Percentiles rank a stretch among this genome's conserved stretches.
These are phyloP conservation scores for Chalciporus sphaerocephalus DNA, from an alignment of 768 basidiomycete genomes.

Conservation along the genomic window DNA sequence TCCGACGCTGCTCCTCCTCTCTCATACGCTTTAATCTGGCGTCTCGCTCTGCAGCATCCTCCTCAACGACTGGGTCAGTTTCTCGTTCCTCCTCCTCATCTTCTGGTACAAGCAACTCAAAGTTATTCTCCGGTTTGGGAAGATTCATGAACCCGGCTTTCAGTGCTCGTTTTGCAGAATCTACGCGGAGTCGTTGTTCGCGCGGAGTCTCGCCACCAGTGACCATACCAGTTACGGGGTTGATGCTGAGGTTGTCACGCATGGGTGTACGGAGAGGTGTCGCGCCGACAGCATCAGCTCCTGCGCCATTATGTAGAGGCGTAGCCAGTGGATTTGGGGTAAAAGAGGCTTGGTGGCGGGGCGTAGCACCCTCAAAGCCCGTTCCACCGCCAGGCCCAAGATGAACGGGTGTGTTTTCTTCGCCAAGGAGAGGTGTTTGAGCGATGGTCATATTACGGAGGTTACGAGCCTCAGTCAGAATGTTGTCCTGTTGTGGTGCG, in stretches of 20 bases:
- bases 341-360: slow-evolving; percentile 83
- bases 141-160: slow-evolving; percentile 77
- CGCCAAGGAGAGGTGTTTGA: slow-evolving; percentile 93
- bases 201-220: slow-evolving; percentile 67
- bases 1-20: slow-evolving; percentile 76
- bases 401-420: slow-evolving; percentile 96
- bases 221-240: slow-evolving; percentile 59
- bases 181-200: slow-evolving; percentile 59
- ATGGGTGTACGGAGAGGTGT: slow-evolving; percentile 94
- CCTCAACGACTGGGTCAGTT: slow-evolving; percentile 39
- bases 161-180: slow-evolving; percentile 70
- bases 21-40: slow-evolving; percentile 57
- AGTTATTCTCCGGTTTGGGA: slow-evolving; percentile 95
- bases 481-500: slow-evolving; percentile 89
- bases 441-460: slow-evolving; percentile 87
- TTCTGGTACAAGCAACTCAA: slow-evolving; percentile 89
- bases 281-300: slow-evolving; percentile 42
- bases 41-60: slow-evolving; percentile 93
- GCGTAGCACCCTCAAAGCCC: slow-evolving; percentile 93
- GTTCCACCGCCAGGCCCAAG: slow-evolving; percentile 68
- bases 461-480: slow-evolving; percentile 93
- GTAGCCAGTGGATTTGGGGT: slow-evolving; percentile 97
- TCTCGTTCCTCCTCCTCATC: slow-evolving; percentile 58
- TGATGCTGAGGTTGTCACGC: slow-evolving; percentile 89
- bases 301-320: slow-evolving; percentile 54